Evolutionary conservation across 2,329 filamentous ascomycete genomes (phyloP).

Genomic region (Neocatenulostroma microsporum): DNA sequence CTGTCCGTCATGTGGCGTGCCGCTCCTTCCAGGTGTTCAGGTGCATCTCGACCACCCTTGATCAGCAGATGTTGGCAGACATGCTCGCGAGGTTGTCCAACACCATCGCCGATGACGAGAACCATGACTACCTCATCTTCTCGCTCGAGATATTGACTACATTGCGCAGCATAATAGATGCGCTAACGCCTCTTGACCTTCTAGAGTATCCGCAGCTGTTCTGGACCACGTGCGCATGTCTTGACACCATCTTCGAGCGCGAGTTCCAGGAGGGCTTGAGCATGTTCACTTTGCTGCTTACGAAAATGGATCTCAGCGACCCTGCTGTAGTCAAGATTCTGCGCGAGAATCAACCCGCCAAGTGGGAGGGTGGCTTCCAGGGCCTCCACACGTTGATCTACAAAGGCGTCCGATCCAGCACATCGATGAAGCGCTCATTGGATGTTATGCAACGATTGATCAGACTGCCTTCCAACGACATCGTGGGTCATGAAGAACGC

Average conservation of each 20-base stretch:
- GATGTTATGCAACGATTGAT: conserved; percentile 71
- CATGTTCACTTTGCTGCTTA: conserved; percentile 81
- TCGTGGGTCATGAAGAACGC: conserved; percentile 75
- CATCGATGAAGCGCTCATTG: conserved; percentile 71
- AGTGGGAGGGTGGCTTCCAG: conserved; percentile 84
- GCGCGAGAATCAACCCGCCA: conserved; percentile 62
- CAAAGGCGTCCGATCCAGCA: conserved; percentile 82
- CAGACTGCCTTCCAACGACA: conserved; percentile 65
- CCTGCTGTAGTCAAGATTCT: conserved; percentile 61
- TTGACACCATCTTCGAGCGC: conserved; percentile 92
- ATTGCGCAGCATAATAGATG: conserved; percentile 80
- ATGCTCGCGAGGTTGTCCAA: conserved; percentile 95
- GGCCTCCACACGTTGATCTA: conserved; percentile 80
- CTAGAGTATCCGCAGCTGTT: conserved; percentile 91
- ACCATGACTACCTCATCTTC: conserved; percentile 82
- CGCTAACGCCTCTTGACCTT: conserved; percentile 69
- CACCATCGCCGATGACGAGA: conserved; percentile 90
- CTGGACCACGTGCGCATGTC: conserved; percentile 93
- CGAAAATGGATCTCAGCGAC: conserved; percentile 72
- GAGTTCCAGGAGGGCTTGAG: conserved; percentile 87
- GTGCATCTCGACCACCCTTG: conserved; percentile 81
- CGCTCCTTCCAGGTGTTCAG: conserved; percentile 96
- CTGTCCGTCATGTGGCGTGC: conserved; percentile 88
- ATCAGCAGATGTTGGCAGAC: conserved; percentile 90
- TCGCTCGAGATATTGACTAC: conserved; percentile 97